Evolutionary conservation across 1,139 yeast species (phyloP), one percentile per base, ranked within the genome.

Genomic region (Diutina rugosa): DNA sequence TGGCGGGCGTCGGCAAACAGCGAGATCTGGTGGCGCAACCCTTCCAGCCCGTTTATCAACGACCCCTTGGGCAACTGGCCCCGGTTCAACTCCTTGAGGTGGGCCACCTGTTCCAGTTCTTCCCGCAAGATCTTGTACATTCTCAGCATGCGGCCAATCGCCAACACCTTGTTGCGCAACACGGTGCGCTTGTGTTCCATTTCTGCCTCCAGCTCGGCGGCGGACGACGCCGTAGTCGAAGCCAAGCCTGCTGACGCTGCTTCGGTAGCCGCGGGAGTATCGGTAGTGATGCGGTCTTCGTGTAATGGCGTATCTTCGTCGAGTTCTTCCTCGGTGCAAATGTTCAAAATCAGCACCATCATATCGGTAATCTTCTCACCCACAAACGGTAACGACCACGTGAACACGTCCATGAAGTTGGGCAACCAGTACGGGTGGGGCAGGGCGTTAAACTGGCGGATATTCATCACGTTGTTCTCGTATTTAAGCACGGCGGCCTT

Each of bases 391-490:
- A 93, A 75, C 3, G 97, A 89, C 99, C 99, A 93, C 6, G 97
- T 87, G 69, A 93, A 93, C 6, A 91, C 97, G 69, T 93, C 97
- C 96, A 91, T 90, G 64, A 91, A 90, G 69, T 91, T 91, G 4
- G 99, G 99, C 62, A 93, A 76, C 93, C 96, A 91, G 71, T 93
- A 93, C 1, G 99, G 99, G 70, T 93, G 98, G 8, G 97, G 96
- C 47, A 93, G 85, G 64, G 87, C 75, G 68, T 90, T 90, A 73
- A 93, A 93, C 71, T 93, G 99, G 60, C 98, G 81, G 61, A 93
- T 93, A 69, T 93, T 93, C 95, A 93, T 87, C 48, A 91, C 95
- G 63, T 90, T 87, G 65, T 87, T 81, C 64, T 90, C 97, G 70
- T 91, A 93, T 66, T 85, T 90, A 64, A 93, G 77, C 30, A 93